These are phyloP conservation scores for Colletotrichum theobromicola DNA, from an alignment of 2,329 filamentous ascomycete species.

Conservation along the genomic window DNA sequence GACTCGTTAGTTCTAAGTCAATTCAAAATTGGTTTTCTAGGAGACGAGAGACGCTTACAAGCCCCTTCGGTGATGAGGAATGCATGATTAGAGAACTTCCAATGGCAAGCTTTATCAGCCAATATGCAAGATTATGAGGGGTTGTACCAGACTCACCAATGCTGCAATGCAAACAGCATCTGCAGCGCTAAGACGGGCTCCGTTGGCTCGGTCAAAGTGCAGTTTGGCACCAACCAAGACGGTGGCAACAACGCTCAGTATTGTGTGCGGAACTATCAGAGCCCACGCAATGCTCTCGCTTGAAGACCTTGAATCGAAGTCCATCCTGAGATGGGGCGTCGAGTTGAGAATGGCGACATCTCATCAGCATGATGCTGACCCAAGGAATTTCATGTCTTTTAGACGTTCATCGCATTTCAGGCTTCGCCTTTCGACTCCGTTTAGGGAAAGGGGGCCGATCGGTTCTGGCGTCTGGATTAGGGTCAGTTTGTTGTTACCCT, in stretches of 20 bases:
- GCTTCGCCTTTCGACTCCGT: neutral
- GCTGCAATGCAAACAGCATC: neutral
- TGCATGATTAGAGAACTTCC: neutral
- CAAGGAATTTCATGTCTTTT: neutral
- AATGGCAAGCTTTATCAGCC: neutral
- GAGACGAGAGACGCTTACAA: neutral
- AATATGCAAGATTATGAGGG: neutral
- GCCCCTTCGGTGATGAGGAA: neutral
- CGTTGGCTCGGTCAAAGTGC: neutral
- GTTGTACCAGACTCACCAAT: neutral
- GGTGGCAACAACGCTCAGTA: neutral
- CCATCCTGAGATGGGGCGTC: neutral
- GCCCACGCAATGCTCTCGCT: neutral
- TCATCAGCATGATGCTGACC: neutral
- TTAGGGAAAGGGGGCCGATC: neutral
- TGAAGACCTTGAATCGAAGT: neutral
- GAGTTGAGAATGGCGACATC: neutral
- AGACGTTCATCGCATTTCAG: neutral
- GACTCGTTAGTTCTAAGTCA: neutral
- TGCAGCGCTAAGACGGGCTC: neutral
- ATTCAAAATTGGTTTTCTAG: neutral
- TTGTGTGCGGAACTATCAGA: neutral
- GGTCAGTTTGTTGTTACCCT: neutral
- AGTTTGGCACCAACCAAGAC: neutral
- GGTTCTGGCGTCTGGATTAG: neutral